Evolutionary conservation across 805 yeast species (phyloP).

Genomic region (Scheffersomyces stipitis): DNA sequence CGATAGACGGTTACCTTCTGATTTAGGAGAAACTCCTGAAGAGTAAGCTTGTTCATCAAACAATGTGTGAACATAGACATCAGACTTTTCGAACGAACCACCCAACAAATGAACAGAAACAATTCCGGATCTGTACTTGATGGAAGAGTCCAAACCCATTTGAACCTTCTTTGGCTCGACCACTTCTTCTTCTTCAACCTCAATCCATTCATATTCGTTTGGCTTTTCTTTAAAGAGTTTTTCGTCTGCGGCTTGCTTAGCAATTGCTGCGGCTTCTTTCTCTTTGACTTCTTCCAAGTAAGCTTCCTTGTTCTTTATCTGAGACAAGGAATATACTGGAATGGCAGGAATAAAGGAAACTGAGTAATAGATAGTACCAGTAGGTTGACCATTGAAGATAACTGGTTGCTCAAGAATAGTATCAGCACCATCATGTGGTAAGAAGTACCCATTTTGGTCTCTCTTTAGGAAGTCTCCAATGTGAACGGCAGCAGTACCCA

Average conservation of each 20-base stretch:
- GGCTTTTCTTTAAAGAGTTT: conserved; percentile 57
- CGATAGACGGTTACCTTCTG: conserved; percentile 45
- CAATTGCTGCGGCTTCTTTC: conserved; percentile 33
- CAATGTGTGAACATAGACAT: conserved; percentile 54
- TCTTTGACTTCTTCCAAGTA: conserved; percentile 37
- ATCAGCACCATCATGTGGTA: conserved; percentile 52
- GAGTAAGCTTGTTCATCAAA: conserved; percentile 69
- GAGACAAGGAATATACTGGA: conserved; percentile 61
- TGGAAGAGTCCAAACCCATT: conserved; percentile 51
- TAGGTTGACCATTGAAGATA: conserved; percentile 32
- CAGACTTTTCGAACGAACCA: conserved; percentile 51
- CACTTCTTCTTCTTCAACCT: conserved; percentile 37
- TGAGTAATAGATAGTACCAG: conserved; percentile 54
- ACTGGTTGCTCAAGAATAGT: conserved; percentile 48
- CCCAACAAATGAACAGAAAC: conserved; percentile 51
- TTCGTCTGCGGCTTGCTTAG: conserved; percentile 50
- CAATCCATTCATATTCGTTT: conserved; percentile 63
- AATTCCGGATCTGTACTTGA: conserved; percentile 61
- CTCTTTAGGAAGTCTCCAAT: conserved; percentile 49
- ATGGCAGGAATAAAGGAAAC: conserved; percentile 65
- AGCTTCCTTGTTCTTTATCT: conserved; percentile 47
- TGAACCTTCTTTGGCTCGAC: conserved; percentile 42
- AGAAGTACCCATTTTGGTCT: conserved; percentile 45
- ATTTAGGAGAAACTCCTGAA: conserved; percentile 49
- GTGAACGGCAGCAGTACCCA: conserved; percentile 58